Conservation (phyloP, 1,139 yeast genomes). For the Kodamaea suecica region DNA sequence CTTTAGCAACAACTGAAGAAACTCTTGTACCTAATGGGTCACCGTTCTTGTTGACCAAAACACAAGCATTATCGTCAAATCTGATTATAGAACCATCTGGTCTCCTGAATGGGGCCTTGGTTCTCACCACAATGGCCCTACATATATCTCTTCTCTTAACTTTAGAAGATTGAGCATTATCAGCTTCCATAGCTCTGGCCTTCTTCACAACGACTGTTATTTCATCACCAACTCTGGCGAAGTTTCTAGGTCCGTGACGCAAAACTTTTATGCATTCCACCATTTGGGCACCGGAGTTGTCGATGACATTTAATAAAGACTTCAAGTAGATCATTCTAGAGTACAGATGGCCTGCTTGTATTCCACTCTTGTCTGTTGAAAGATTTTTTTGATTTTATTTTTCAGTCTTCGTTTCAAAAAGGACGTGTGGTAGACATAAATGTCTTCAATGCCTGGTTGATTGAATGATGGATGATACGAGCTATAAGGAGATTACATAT, state of each 20-base stretch:
- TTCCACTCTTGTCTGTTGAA: background rate
- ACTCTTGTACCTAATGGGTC: conserved; percentile 97
- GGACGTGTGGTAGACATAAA: too few species aligned
- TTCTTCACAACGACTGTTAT: conserved; percentile 93
- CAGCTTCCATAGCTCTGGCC: conserved; percentile 69
- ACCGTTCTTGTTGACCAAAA: conserved; percentile 82
- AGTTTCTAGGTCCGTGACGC: conserved; percentile 80
- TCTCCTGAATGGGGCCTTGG: conserved; percentile 81
- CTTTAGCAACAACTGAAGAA: conserved; percentile 88
- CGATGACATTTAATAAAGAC: conserved; percentile 85
- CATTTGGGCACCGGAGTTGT: conserved; percentile 91
- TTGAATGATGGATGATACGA: background rate
- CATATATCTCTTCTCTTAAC: conserved; percentile 95
- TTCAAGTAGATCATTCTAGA: conserved; percentile 75
- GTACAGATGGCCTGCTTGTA: background rate
- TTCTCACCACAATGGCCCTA: conserved; percentile 93
- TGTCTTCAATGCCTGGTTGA: too few species aligned
- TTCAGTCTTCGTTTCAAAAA: too few species aligned
- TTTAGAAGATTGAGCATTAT: conserved; percentile 68
- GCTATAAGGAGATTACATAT: background rate
- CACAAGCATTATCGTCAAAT: conserved; percentile 97
- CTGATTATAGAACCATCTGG: conserved; percentile 83
- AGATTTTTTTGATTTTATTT: background rate
- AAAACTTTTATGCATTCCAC: conserved; percentile 96
- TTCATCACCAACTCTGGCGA: conserved; percentile 85